phyloP scores from a whole-genome alignment of 139 green algal genomes.

The Chlamydomonas sphaeroides region DNA sequence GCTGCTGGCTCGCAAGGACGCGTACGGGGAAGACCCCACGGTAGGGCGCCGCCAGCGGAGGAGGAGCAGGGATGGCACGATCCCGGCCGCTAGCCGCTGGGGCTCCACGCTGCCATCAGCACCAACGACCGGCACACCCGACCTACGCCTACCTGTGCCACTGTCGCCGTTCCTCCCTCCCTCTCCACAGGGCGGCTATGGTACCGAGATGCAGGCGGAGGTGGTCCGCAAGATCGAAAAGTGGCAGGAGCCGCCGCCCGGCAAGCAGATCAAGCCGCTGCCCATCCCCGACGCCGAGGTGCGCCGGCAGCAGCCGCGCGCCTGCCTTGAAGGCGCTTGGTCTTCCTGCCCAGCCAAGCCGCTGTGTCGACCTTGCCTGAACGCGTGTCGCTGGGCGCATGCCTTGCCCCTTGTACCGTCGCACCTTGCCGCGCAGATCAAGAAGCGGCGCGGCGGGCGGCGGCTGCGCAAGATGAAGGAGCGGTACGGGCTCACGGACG shows the following conservation, averaged over 20 bases:
- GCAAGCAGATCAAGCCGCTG: slow-evolving; percentile 91
- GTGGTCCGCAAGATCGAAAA: slow-evolving; percentile 96
- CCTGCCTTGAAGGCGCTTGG: too few relatives aligned
- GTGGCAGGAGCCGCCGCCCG: slow-evolving; percentile 97
- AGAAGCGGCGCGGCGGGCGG: slow-evolving; percentile 91
- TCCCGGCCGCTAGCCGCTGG: too few relatives aligned
- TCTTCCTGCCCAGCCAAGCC: too few relatives aligned
- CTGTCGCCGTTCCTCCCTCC: too few relatives aligned
- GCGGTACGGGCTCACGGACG: slow-evolving; percentile 63
- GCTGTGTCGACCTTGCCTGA: too few relatives aligned
- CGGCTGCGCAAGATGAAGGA: slow-evolving; percentile 96
- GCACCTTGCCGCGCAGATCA: slow-evolving; percentile 58
- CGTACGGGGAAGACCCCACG: slow-evolving; percentile 77
- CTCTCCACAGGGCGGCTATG: slow-evolving; percentile 26
- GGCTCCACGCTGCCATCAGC: too few relatives aligned
- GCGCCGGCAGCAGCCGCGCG: too few relatives aligned
- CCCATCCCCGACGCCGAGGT: slow-evolving; percentile 86
- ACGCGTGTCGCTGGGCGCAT: too few relatives aligned
- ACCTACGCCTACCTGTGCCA: too few relatives aligned
- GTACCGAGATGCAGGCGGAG: slow-evolving; percentile 72
- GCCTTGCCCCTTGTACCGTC: too few relatives aligned
- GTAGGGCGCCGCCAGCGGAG: slow-evolving; percentile 27
- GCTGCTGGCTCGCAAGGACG: slow-evolving; percentile 94
- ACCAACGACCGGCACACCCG: too few relatives aligned
- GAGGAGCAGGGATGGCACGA: background rate